Evolutionary conservation across 2,329 filamentous ascomycete genomes (phyloP), one percentile per base, ranked within the genome.

Genomic region (Periconia sp.): DNA sequence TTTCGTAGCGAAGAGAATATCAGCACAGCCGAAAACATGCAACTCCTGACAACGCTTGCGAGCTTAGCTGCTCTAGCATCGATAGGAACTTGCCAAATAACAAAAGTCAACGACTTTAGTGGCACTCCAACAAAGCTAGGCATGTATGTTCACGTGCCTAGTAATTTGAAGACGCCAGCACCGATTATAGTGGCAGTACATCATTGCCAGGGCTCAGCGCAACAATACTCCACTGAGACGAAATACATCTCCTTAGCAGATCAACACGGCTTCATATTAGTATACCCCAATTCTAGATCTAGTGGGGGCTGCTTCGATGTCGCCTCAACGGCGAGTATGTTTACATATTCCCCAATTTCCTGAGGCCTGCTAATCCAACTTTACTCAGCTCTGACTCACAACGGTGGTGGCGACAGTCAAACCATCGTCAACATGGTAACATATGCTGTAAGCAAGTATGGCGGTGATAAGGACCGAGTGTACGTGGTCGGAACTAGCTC

Each of bases 61-160:
- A 32, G 37, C 10, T 28, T 44, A 8, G 40, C 34, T 4, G 37
- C 36, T 17, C 28, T 49, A 15, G 46, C 44, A 11, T 28, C 46
- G 7, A 25, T 54, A 4, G 38, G 35, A 8, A 38, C 24, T 13
- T 32, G 38, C 9, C 43, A 50, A 38, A 22, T 37, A 13, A 54
- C 58, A 25, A 59, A 71, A 36, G 68, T 78, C 41, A 63, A 61
- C 15, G 57, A 64, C 51, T 76, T 72, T 41, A 73, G 71, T 7
- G 55, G 24, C 16, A 81, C 79, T 48, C 70, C 73, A 15, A 74
- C 72, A 16, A 73, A 74, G 31, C 73, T 77, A 8, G 64, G 68
- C 16, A 80, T 81, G 66, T 78, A 78, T 66, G 73, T 80, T 48
- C 75, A 75, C 39, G 69, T 73, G 19, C 71, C 71, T 1, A 69